These are phyloP conservation scores for Starmerella stigmatis DNA, from an alignment of 805 yeast species.

Conservation along the genomic window DNA sequence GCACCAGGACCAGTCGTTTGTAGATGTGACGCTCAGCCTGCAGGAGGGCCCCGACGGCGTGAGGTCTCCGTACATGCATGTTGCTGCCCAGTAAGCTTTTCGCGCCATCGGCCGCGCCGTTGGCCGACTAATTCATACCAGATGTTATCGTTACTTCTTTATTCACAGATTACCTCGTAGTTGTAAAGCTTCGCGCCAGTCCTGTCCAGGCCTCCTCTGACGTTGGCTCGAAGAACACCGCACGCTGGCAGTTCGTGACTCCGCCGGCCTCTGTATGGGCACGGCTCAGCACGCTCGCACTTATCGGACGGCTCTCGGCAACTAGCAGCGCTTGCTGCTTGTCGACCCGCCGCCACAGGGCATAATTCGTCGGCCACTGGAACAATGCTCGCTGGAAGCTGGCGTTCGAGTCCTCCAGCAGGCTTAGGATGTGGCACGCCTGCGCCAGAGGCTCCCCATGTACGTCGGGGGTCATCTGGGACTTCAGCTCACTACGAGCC, in stretches of 20 bases:
- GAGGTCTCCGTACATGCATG: too few species aligned
- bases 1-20: too few species aligned
- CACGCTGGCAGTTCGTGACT: slow-evolving; percentile 52
- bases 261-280: slow-evolving; percentile 41
- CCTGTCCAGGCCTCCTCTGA: slow-evolving; percentile 6
- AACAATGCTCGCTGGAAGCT: slow-evolving; percentile 63
- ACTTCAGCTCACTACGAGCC: slow-evolving; percentile 52
- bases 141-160: background rate
- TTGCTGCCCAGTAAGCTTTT: too few species aligned
- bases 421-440: slow-evolving; percentile 15
- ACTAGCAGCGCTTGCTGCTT: slow-evolving; percentile 47
- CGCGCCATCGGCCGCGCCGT: background rate
- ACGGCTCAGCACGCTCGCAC: slow-evolving; percentile 42
- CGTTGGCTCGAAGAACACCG: slow-evolving; percentile 37
- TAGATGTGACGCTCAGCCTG: too few species aligned
- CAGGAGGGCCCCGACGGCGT: too few species aligned
- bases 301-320: slow-evolving; percentile 40
- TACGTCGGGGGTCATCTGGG: slow-evolving; percentile 40
- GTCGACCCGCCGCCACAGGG: slow-evolving; percentile 61
- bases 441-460: slow-evolving; percentile 32
- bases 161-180: background rate
- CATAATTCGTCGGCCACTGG: slow-evolving; percentile 59
- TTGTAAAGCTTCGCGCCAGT: background rate
- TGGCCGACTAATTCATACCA: background rate
- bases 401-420: slow-evolving; percentile 24